Percentiles rank a stretch among this genome's conserved stretches.
Conservation (phyloP, 2,329 filamentous ascomycete genomes). For the Zopfia rhizophila region DNA sequence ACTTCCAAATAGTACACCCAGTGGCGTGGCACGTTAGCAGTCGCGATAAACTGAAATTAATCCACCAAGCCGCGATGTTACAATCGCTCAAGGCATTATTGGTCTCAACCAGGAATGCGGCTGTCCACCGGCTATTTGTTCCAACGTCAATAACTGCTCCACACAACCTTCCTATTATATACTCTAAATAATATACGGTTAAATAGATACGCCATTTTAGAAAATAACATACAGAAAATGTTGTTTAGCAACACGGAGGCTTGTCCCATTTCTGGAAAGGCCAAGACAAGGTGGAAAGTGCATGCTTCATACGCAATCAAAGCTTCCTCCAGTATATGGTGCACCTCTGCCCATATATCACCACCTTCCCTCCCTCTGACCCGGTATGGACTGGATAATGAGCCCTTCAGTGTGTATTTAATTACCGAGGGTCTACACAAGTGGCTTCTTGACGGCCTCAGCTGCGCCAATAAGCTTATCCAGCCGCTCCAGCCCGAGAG, state of each 20-base stretch:
- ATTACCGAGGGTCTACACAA: slow-evolving; percentile 8
- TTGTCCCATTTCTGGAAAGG: slow-evolving; percentile 23
- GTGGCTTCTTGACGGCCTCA: slow-evolving; percentile 37
- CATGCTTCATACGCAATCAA: slow-evolving; percentile 34
- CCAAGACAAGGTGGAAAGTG: slow-evolving; percentile 11
- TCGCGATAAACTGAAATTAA: slow-evolving; percentile 17
- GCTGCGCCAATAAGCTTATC: slow-evolving; percentile 35
- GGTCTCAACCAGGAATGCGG: slow-evolving; percentile 22
- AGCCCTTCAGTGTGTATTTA: slow-evolving; percentile 3
- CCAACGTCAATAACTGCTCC: slow-evolving; percentile 27
- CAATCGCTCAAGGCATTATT: not conserved
- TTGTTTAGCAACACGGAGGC: slow-evolving; percentile 21
- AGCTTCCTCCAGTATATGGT: slow-evolving; percentile 35
- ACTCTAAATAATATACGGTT: slow-evolving; percentile 42
- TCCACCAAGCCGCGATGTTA: not conserved
- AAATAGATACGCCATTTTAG: slow-evolving; percentile 38
- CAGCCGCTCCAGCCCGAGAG: slow-evolving; percentile 25
- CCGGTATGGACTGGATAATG: slow-evolving; percentile 34
- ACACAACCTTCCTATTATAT: slow-evolving; percentile 30
- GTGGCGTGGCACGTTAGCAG: slow-evolving; percentile 16
- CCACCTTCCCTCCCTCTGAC: slow-evolving; percentile 29
- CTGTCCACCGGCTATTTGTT: slow-evolving; percentile 34
- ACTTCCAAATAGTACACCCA: slow-evolving; percentile 10
- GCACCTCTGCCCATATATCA: slow-evolving; percentile 37
- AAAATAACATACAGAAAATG: slow-evolving; percentile 31